Evolutionary conservation across 257 asterid species (phyloP), one percentile per base, ranked within the genome.

Genomic region (Vinca minor): DNA sequence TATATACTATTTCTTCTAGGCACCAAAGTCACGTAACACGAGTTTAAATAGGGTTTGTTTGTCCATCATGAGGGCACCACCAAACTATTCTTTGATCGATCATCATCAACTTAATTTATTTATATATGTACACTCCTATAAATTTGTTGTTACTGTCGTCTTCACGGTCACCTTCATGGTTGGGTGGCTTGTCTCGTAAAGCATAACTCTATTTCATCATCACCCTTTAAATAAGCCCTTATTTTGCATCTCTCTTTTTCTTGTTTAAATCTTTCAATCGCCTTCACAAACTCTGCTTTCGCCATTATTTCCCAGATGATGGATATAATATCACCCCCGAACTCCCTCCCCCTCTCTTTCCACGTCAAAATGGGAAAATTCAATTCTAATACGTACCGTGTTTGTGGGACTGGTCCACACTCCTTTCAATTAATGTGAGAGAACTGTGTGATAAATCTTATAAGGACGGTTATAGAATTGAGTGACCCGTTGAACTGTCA

Each of bases 101-200:
- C 49, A 25, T 10, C 31, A 34, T 45, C 46, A 28, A 39, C 49
- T 59, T n/a, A n/a, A n/a, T 28, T 34, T 34, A 34, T 34, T 6
- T 34, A 34, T 34, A 34, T 34, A 6, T 62, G 46, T 48, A 53
- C 18, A 3, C 36, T 31, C 41, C 23, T 29, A 29, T 46, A 45
- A 28, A 34, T 35, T 18, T 7, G 26, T 45, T 52, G 45, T 49
- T 47, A 44, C 25, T 66, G 83, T 72, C 67, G 39, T 71, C 62
- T 71, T 72, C 78, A 2, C 59, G 44, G 72, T 78, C 83, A 62
- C 57, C 55, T 54, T 78, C 81, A 72, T 45, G 53, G 65, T 42
- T 49, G 72, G 69, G 67, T 67, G 38, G 41, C 56, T 54, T 78
- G 81, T 78, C 81, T 72, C 78, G 57, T 48, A 78, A 72, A 78